phyloP scores from a whole-genome alignment of 768 basidiomycete genomes.

The Rhizopogon salebrosus region DNA sequence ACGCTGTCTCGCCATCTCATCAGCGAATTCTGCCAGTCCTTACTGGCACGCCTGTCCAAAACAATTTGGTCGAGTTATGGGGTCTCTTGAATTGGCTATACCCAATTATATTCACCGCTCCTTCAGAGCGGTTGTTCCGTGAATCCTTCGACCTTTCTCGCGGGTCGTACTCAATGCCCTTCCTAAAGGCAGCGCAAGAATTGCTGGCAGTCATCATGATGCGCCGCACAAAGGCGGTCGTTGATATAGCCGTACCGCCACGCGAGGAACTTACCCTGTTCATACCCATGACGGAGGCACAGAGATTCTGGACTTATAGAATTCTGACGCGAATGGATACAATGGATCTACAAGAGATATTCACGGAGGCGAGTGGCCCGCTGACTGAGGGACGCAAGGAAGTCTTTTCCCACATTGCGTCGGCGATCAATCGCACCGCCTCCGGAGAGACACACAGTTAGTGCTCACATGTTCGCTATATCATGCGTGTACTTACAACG shows the following conservation, averaged over 20 bases:
- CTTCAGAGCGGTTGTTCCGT: slow-evolving; percentile 44
- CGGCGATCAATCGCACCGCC: slow-evolving; percentile 31
- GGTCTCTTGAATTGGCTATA: slow-evolving; percentile 51
- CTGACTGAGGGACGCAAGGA: slow-evolving; percentile 34
- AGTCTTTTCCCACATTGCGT: slow-evolving; percentile 33
- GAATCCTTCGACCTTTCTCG: slow-evolving; percentile 47
- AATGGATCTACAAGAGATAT: slow-evolving; percentile 44
- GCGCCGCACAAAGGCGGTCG: slow-evolving; percentile 51
- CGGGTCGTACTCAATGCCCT: slow-evolving; percentile 46
- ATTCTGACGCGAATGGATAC: slow-evolving; percentile 49
- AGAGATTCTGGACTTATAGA: slow-evolving; percentile 58
- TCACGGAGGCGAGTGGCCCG: slow-evolving; percentile 27
- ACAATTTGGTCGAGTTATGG: slow-evolving; percentile 58
- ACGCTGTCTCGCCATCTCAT: not conserved
- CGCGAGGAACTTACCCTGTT: slow-evolving; percentile 54
- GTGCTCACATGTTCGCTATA: slow-evolving; percentile 1
- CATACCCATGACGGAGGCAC: slow-evolving; percentile 52
- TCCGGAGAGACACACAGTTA: slow-evolving; percentile 27
- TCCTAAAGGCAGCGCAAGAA: slow-evolving; percentile 43
- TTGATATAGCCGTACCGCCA: slow-evolving; percentile 48
- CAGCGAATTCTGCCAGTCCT: slow-evolving; percentile 36
- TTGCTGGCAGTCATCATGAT: slow-evolving; percentile 52
- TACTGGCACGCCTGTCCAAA: slow-evolving; percentile 73
- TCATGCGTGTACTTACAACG: not conserved
- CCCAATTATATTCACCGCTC: slow-evolving; percentile 44